These are phyloP conservation scores for Coemansia javaensis DNA, from an alignment of 192 early-diverging fungal genomes.

Conservation along the genomic window DNA sequence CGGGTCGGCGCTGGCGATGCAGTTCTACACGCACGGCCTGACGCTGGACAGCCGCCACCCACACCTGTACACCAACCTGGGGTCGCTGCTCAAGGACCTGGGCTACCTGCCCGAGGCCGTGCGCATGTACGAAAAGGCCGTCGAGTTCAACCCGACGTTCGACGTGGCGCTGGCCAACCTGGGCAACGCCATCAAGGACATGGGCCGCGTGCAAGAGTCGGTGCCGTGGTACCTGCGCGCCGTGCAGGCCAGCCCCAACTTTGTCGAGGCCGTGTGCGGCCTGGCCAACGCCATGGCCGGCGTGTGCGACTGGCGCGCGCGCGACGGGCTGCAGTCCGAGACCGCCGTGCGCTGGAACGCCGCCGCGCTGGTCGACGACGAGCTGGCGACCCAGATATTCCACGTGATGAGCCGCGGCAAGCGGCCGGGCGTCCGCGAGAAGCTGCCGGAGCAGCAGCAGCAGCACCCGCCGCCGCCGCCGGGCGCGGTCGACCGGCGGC, in stretches of 20 bases:
- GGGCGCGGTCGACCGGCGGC: constrained; percentile 14
- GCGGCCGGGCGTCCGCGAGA: constrained; percentile 18
- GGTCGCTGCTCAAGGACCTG: constrained; percentile 84
- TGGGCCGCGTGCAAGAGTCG: constrained; percentile 84
- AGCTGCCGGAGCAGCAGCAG: too few species aligned
- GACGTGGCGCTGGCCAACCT: constrained; percentile 91
- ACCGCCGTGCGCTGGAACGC: constrained; percentile 28
- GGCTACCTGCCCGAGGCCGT: constrained; percentile 81
- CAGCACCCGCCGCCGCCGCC: constrained; percentile 5
- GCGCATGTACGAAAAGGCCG: constrained; percentile 83
- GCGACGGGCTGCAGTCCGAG: constrained; percentile 57
- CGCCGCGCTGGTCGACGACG: constrained; percentile 13
- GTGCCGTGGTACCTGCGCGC: constrained; percentile 82
- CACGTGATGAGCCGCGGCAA: constrained; percentile 30
- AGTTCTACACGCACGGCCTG: constrained; percentile 85
- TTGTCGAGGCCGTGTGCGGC: constrained; percentile 89
- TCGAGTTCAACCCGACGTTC: constrained; percentile 78
- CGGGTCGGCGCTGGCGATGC: constrained; percentile 72
- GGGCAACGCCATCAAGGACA: constrained; percentile 89
- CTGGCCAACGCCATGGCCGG: constrained; percentile 82
- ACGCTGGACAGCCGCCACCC: constrained; percentile 75
- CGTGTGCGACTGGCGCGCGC: constrained; percentile 85
- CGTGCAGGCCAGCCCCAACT: constrained; percentile 78
- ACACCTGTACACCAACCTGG: constrained; percentile 91
- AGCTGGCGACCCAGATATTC: constrained; percentile 37